Base-by-base conservation (phyloP, 306 rosid species). In the Psophocarpus tetragonolobus region DNA sequence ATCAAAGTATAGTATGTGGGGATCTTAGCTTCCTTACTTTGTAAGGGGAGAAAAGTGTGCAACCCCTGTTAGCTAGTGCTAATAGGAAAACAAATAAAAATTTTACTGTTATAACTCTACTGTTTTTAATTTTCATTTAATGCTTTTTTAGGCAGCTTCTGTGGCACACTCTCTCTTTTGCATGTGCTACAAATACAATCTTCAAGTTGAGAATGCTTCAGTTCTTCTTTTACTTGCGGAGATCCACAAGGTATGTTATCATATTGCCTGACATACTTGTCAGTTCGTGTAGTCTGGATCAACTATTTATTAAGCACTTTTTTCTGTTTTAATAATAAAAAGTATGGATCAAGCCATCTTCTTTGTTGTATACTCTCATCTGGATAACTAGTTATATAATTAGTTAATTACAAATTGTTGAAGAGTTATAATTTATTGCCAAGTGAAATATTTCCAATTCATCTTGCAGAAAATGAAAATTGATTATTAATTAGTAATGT, bases 91-190 rank as follows among this genome's bases (percentile, higher is more conserved):
- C 39, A 15, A 14, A 2, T 14, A 63, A 20, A 21, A 33, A 14
- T 18, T 15, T 2, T 35, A 32, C 20, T 42, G 17, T 38, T 65
- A 36, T 41, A 41, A 32, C 47, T 61, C 62, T 35, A 44, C 15
- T 44, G 17, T 75, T 68, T 73, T 74, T 72, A 57, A 42, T 64
- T 48, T 80, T 76, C 60, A 4, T 64, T 70, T 45, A 23, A 70
- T 83, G 73, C 60, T 29, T 70, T 75, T 29, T 44, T 87, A 95
- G 97, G 97, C 98, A 56, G 96, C 97, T 69, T 69, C 85, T 79
- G 97, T 95, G 71, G 97, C 98, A n/a, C 92, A 91, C 86, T 90
- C 97, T 42, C 96, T 95, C 78, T 92, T 95, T 79, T 95, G 97
- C 84, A 87, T 87, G 97, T 91, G 97, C 84, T 92, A 95, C 91